Evolutionary conservation across 2,329 filamentous ascomycete species (phyloP), one percentile per base, ranked within the genome.

Genomic region (Knufia petricola): DNA sequence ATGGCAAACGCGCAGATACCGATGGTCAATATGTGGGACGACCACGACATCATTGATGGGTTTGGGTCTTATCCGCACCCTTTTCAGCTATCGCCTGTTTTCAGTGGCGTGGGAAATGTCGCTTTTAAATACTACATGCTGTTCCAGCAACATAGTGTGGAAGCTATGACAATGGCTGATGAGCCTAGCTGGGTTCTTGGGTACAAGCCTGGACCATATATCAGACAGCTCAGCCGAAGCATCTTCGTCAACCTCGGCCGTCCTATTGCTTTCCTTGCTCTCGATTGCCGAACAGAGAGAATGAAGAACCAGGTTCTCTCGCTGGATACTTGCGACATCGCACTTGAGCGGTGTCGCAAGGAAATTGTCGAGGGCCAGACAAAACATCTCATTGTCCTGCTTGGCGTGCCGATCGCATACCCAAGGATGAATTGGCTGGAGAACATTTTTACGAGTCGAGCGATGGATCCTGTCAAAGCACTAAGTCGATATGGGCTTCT

Each of bases 51-150:
- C 57, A 89, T 89, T 55, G 84, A 89, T 66, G 92, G 94, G 1
- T 98, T 84, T 62, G 92, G 92, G 4, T 95, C 88, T 0, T 98
- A 96, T 64, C 82, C 89, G 3, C 79, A 95, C 57, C 80, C 86
- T 56, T 92, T 95, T 61, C 96, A 95, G 87, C 79, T 78, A 55
- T 87, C 86, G 2, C 84, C 87, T 0, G 86, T 96, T 0, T 94
- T 98, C 63, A 84, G 82, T 1, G 92, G 94, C 0, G 67, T 98
- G 7, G 94, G 92, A 2, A 85, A 84, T 31, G 81, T 96, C 43
- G 90, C 90, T 0, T 96, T 92, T 77, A 98, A 98, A 65, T 98
- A 96, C 67, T 98, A 98, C 61, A 84, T 98, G 81, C 76, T 98
- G 7, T 98, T 98, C 70, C 92, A 98, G 65, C 92, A 98, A 59